A percentile compares a stretch with the other conserved stretches of the same genome.
These are phyloP conservation scores for Stagonosporopsis cucurbitacearum DNA, from an alignment of 2,329 filamentous ascomycete species.

Conservation along the genomic window DNA sequence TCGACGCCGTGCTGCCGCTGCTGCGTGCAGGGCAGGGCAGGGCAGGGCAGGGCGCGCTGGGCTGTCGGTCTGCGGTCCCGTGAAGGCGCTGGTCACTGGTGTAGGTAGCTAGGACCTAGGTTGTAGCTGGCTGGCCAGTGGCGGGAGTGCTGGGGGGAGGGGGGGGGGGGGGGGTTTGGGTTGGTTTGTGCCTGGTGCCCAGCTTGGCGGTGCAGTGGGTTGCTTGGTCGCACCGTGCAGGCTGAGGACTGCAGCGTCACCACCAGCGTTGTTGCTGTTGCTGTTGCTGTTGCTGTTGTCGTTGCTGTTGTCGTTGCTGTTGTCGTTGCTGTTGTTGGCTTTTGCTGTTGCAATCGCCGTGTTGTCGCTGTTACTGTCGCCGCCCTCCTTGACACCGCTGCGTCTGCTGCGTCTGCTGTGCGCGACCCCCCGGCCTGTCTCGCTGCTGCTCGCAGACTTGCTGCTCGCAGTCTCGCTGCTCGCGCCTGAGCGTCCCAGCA, in stretches of 20 bases:
- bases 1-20: no score
- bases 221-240: neutral
- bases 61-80: constrained; percentile 5
- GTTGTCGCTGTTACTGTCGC: no score
- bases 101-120: no score
- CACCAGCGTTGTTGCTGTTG: neutral
- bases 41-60: constrained; percentile 4
- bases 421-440: constrained; percentile 2
- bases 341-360: no score
- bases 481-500: constrained; percentile 1
- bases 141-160: no score
- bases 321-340: constrained; percentile 10
- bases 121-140: no score
- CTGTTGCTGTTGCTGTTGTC: constrained; percentile 8
- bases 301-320: constrained; percentile 7
- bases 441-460: no score
- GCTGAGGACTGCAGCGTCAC: constrained; percentile 10
- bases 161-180: no score
- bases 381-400: constrained; percentile 6
- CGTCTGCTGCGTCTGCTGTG: constrained; percentile 9
- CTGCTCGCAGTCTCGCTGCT: no score
- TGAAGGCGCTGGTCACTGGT: constrained; percentile 11
- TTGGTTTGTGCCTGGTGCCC: constrained; percentile 1
- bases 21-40: no score
- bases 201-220: constrained; percentile 10